These are phyloP conservation scores for Berberis vulgaris DNA, from an alignment of 164 flowering plant genomes.

Conservation along the genomic window DNA sequence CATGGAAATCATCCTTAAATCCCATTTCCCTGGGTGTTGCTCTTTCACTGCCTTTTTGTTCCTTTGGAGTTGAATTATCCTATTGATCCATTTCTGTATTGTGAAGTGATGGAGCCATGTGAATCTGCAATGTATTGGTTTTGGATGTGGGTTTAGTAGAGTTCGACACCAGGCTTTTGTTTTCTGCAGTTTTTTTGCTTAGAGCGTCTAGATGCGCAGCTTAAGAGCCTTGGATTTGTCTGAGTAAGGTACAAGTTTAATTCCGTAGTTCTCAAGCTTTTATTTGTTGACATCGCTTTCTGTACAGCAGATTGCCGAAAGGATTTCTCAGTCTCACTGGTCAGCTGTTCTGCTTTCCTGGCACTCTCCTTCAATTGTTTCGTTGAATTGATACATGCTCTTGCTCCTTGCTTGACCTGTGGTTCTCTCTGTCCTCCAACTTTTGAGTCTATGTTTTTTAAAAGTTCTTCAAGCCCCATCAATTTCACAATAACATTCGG, in stretches of 20 bases:
- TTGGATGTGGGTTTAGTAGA: constrained; percentile 14
- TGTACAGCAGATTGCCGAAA: constrained; percentile 7
- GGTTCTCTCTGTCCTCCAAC: constrained; percentile 12
- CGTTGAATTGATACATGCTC: constrained; percentile 8
- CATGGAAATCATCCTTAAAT: constrained; percentile 14
- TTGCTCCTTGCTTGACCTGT: constrained; percentile 13
- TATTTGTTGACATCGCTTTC: constrained; percentile 15
- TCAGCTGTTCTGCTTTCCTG: constrained; percentile 20
- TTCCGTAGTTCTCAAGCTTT: constrained; percentile 4
- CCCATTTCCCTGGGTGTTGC: constrained; percentile 13
- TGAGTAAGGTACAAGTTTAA: constrained; percentile 4
- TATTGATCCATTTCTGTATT: constrained; percentile 12
- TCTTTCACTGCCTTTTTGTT: constrained; percentile 12
- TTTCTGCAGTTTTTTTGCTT: constrained; percentile 14
- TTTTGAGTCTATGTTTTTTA: constrained; percentile 27
- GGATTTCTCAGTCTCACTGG: constrained; percentile 11
- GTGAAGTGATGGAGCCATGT: constrained; percentile 1
- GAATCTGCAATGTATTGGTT: constrained; percentile 18
- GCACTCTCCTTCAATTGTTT: constrained; percentile 13
- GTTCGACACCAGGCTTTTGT: constrained; percentile 3
- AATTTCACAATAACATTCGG: constrained; percentile 81
- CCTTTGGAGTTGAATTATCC: constrained; percentile 15
- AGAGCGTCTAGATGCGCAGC: too few species aligned
- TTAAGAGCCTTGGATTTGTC: constrained; percentile 15
- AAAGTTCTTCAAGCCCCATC: constrained; percentile 82